These are phyloP conservation scores for Beauveria pseudobassiana DNA, from an alignment of 2,329 filamentous ascomycete genomes.

Conservation along the genomic window DNA sequence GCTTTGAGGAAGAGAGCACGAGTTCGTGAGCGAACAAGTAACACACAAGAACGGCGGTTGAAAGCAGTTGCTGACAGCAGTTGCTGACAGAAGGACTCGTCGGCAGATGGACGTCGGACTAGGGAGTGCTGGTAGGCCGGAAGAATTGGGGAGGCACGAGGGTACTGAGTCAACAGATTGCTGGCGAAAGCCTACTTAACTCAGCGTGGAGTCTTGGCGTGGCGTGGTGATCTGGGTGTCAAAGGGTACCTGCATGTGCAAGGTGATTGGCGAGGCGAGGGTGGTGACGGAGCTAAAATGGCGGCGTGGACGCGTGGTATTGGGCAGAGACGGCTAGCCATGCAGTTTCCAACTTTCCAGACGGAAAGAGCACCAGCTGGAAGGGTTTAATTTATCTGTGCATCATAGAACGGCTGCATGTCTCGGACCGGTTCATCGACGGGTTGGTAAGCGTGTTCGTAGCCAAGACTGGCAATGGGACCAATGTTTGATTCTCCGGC, in stretches of 20 bases:
- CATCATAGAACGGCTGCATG: neutral
- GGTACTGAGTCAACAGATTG: neutral
- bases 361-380: neutral
- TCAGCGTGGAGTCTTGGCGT: neutral
- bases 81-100: neutral
- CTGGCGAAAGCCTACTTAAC: neutral
- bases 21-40: neutral
- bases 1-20: neutral
- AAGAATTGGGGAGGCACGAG: no score
- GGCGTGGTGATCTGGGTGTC: neutral
- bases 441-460: neutral
- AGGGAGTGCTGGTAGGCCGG: neutral
- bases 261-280: neutral
- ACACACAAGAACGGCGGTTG: neutral
- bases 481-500: no score
- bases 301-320: neutral
- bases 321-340: neutral
- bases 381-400: neutral
- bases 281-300: neutral
- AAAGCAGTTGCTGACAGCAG: neutral
- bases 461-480: neutral
- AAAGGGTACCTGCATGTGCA: neutral
- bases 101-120: neutral
- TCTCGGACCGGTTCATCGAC: neutral
- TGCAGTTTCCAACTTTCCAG: neutral